Evolutionary conservation across 257 asterid species (phyloP).

Genomic region (Lycium ferocissimum): DNA sequence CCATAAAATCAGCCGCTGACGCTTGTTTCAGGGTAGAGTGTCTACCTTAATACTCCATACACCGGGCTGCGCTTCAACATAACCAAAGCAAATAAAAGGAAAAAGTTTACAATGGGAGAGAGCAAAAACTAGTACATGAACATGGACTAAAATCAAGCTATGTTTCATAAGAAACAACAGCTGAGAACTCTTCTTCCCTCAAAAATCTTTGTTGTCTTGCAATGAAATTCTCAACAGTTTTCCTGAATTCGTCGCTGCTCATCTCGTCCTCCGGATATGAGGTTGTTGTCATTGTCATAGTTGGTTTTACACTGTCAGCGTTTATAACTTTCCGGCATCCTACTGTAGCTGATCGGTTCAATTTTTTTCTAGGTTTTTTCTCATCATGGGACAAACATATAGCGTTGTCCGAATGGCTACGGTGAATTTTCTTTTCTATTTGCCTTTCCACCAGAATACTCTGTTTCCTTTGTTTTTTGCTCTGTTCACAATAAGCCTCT

Average conservation of each 20-base stretch:
- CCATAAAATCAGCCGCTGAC: neutral
- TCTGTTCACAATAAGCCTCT: neutral
- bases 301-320: conserved; percentile 27
- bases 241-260: conserved; percentile 83
- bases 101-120: too few relatives aligned
- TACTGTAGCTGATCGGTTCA: conserved; percentile 64
- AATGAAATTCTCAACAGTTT: conserved; percentile 77
- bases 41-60: neutral
- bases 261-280: conserved; percentile 56
- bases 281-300: conserved; percentile 21
- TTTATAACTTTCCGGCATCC: conserved; percentile 41
- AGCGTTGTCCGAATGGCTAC: conserved; percentile 56
- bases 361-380: conserved; percentile 35
- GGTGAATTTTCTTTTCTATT: conserved; percentile 35
- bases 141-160: neutral
- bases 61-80: too few relatives aligned
- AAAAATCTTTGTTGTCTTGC: conserved; percentile 75
- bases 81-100: neutral
- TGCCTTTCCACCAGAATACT: neutral
- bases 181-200: conserved; percentile 67
- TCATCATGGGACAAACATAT: conserved; percentile 37
- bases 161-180: conserved; percentile 37
- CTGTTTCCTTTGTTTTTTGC: conserved; percentile 36
- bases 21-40: neutral
- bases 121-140: conserved; percentile 1